Base-by-base conservation (phyloP, 495 filamentous ascomycete species). In the Evernia prunastri region DNA sequence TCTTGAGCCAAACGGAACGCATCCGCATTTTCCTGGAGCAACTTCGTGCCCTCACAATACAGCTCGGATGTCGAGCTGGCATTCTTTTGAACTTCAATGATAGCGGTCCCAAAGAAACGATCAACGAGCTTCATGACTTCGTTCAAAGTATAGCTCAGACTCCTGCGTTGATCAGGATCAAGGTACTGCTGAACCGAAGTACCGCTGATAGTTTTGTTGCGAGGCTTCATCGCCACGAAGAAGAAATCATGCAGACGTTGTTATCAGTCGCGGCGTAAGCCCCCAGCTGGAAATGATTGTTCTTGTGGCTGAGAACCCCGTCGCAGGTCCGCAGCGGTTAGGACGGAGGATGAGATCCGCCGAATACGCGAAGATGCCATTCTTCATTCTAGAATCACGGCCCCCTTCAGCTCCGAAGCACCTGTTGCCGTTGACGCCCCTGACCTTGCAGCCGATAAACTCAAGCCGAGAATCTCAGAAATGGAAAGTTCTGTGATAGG, bases 201-300 rank as follows among this genome's bases (percentile, higher is more conserved):
- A 11, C 51, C 31, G 51, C 51, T 56, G 51, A 56, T 35, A 11
- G 29, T 13, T 56, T 56, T 29, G 51, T 56, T 56, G 27, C 27
- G 31, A 56, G 51, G 51, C 51, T 56, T 56, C 31, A 35, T 56
- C 51, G 51, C 29, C 51, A 56, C 18, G 51, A 56, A 35, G 51
- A 56, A 56, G 51, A 56, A 56, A 56, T 56, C 17, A 56, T 56
- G 51, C 51, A 56, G 51, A 56, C 51, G 31, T 35, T 56, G 12
- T 29, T 56, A 35, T 56, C 23, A 56, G 51, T 56, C 29, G 31
- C 51, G 23, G 31, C 51, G 51, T 56, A 15, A 56, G 51, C 29
- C 51, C 51, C 51, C 15, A 56, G 25, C 51, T 35, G 51, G 17
- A 56, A 35, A 29, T 31, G 25, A 56, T 29, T 56, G 51, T 35